Conservation (phyloP, 73 alveolate genomes). For the Tetrahymena borealis region DNA sequence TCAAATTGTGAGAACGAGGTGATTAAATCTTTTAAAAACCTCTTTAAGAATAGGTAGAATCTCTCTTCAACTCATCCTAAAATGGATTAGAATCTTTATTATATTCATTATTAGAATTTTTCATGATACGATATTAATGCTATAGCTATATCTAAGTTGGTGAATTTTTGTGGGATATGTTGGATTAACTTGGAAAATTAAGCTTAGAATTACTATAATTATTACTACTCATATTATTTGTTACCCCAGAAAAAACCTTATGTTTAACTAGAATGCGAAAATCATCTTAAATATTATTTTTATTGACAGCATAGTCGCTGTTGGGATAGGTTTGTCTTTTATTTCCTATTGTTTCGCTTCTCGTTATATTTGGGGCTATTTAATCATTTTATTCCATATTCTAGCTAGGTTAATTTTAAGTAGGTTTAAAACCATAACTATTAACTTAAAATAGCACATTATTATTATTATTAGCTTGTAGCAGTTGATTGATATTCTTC, state of each 20-base stretch:
- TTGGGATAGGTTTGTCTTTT: neutral
- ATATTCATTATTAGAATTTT: neutral
- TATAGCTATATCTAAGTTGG: neutral
- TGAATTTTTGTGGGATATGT: neutral
- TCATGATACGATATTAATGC: neutral
- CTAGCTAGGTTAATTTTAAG: neutral
- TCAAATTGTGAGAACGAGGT: neutral
- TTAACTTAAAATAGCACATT: neutral
- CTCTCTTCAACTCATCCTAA: neutral
- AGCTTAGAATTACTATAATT: neutral
- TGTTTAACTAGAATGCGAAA: neutral
- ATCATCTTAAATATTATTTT: neutral
- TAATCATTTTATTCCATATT: neutral
- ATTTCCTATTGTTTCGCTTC: neutral
- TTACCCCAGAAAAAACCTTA: neutral
- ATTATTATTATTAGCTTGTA: neutral
- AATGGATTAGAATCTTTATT: neutral
- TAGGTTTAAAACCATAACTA: neutral
- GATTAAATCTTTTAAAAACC: neutral
- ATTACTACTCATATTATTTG: neutral
- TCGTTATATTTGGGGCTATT: neutral
- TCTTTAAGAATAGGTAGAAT: neutral
- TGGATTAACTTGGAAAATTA: neutral
- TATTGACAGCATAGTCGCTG: neutral
- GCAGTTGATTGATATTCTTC: neutral